A percentile compares a stretch with the other conserved stretches of the same genome.
Conservation (phyloP, 805 yeast species). For the Suhomyces prunicola region DNA sequence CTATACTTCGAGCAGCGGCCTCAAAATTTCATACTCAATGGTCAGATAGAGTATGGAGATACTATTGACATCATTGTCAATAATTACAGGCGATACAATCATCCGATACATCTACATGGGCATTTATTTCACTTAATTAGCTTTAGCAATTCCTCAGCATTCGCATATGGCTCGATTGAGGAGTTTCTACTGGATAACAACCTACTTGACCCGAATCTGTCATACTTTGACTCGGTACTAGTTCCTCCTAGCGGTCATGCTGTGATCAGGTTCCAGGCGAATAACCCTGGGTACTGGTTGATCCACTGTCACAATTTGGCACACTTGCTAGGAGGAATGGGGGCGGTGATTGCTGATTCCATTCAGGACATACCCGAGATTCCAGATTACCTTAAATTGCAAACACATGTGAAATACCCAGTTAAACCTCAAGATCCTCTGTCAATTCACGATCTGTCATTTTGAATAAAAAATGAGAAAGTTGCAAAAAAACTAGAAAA, state of each 20-base stretch:
- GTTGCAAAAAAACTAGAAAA: background rate
- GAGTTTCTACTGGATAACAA: constrained; percentile 21
- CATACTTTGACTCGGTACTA: constrained; percentile 25
- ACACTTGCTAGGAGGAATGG: constrained; percentile 33
- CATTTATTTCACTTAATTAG: constrained; percentile 29
- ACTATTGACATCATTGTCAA: constrained; percentile 29
- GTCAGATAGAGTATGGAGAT: constrained; percentile 23
- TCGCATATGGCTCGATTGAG: constrained; percentile 21
- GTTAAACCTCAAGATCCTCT: background rate
- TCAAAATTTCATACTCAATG: constrained; percentile 7
- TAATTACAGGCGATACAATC: constrained; percentile 25
- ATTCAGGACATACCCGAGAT: constrained; percentile 11
- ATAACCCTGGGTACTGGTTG: constrained; percentile 32
- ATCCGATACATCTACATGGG: constrained; percentile 37
- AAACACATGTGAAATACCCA: constrained; percentile 4
- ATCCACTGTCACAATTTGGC: constrained; percentile 35
- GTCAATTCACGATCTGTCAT: background rate
- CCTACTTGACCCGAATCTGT: constrained; percentile 17
- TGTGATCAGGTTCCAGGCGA: constrained; percentile 28
- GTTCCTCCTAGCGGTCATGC: constrained; percentile 32
- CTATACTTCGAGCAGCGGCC: constrained; percentile 4
- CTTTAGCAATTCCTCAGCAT: constrained; percentile 19
- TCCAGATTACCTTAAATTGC: constrained; percentile 3
- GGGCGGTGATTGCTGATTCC: constrained; percentile 18
- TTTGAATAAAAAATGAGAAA: background rate